Evolutionary conservation across 2,329 filamentous ascomycete species (phyloP).

Genomic region (Boeremia lycopersici): DNA sequence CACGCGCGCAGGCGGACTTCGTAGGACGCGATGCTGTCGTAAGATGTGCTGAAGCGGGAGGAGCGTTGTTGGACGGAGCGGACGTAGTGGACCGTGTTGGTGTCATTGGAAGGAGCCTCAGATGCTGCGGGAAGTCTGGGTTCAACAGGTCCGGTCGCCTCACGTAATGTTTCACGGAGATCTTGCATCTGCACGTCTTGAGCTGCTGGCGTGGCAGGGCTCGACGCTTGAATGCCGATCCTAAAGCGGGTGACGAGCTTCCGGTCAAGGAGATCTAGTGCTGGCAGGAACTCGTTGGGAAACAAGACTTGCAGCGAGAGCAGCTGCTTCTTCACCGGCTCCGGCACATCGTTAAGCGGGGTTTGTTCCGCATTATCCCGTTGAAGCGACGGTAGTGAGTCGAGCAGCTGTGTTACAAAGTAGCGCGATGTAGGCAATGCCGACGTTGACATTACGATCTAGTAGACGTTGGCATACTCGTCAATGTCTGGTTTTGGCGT

Average conservation of each 20-base stretch:
- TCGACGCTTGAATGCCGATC: conserved; percentile 11
- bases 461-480: conserved; percentile 10
- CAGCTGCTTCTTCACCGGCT: conserved; percentile 57
- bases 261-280: conserved; percentile 85
- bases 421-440: conserved; percentile 30
- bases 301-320: conserved; percentile 78
- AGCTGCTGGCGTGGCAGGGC: not conserved
- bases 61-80: conserved; percentile 60
- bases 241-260: conserved; percentile 66
- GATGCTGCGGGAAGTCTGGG: not conserved
- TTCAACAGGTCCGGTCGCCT: not conserved
- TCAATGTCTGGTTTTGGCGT: conserved; percentile 15
- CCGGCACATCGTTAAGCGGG: conserved; percentile 46
- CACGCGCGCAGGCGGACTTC: conserved; percentile 76
- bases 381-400: conserved; percentile 27
- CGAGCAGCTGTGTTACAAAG: conserved; percentile 44
- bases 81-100: conserved; percentile 57
- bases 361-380: conserved; percentile 43
- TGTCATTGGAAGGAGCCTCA: not conserved
- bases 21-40: conserved; percentile 56
- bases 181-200: not conserved
- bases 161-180: not conserved
- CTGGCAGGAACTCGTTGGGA: conserved; percentile 78
- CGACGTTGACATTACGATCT: conserved; percentile 18
- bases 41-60: conserved; percentile 42